A percentile compares a stretch with the other conserved stretches of the same genome.
These are phyloP conservation scores for Sinapis alba DNA, from an alignment of 441 rosid genomes.

Conservation along the genomic window DNA sequence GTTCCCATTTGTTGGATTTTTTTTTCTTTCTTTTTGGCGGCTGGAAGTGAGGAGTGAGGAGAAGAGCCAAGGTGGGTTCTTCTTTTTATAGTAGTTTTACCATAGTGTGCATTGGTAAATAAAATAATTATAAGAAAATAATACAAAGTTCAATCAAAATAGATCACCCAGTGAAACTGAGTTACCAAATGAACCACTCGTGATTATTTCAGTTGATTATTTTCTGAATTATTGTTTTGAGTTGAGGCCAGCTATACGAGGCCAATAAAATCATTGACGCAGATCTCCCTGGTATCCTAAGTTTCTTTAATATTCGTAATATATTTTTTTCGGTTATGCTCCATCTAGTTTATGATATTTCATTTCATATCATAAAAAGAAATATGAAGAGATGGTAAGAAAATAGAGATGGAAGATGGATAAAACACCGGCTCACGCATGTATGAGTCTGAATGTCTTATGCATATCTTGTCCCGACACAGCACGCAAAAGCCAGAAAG, in stretches of 20 bases:
- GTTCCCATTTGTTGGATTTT: slow-evolving; percentile 53
- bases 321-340: background rate
- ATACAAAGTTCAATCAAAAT: background rate
- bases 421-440: slow-evolving; percentile 17
- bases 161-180: background rate
- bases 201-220: background rate
- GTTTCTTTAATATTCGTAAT: background rate
- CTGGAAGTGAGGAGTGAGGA: slow-evolving; percentile 29
- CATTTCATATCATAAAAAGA: background rate
- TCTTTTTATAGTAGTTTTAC: slow-evolving; percentile 30
- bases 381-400: background rate
- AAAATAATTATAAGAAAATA: background rate
- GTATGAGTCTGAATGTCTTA: slow-evolving; percentile 4
- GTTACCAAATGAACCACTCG: slow-evolving; percentile 2
- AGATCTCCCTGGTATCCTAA: background rate
- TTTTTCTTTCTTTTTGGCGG: background rate
- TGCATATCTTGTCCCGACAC: slow-evolving; percentile 31
- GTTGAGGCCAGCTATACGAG: background rate
- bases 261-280: background rate
- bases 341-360: background rate
- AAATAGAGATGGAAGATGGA: background rate
- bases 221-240: background rate
- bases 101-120: background rate
- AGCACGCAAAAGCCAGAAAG: slow-evolving; percentile 32
- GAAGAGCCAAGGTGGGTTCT: slow-evolving; percentile 17